These are phyloP conservation scores for Phytopythium oedochilum DNA, from an alignment of 352 stramenopile species.

Conservation along the genomic window DNA sequence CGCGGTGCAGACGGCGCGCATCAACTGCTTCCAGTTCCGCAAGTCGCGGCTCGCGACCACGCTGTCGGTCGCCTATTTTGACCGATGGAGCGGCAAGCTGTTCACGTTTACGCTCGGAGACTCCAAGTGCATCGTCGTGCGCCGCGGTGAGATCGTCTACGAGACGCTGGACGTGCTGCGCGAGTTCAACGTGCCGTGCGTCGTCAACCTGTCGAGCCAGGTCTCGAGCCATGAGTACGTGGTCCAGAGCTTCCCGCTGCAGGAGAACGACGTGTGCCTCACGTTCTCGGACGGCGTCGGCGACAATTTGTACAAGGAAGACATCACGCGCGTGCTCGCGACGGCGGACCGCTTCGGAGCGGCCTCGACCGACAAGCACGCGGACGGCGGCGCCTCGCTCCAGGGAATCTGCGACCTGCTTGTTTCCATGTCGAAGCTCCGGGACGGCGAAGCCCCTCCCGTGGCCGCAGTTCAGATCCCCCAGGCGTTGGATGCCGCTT, in stretches of 20 bases:
- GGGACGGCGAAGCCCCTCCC: conserved; percentile 8
- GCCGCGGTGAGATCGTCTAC: conserved; percentile 44
- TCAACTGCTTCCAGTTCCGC: conserved; percentile 50
- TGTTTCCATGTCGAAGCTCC: conserved; percentile 36
- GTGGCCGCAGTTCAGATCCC: neutral
- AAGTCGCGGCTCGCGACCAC: conserved; percentile 66
- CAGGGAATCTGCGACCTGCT: conserved; percentile 52
- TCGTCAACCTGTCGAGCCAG: conserved; percentile 57
- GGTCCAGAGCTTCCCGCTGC: conserved; percentile 59
- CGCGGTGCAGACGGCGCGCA: conserved; percentile 47
- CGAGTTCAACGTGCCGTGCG: conserved; percentile 78
- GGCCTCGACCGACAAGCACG: neutral
- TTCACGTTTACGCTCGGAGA: conserved; percentile 73
- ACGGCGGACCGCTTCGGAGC: conserved; percentile 16
- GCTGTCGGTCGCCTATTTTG: conserved; percentile 68
- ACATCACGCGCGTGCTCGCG: conserved; percentile 30
- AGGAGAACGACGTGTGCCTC: conserved; percentile 50
- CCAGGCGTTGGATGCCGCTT: neutral
- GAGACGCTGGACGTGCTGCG: conserved; percentile 62
- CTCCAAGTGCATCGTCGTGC: conserved; percentile 66
- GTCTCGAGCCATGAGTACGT: conserved; percentile 54
- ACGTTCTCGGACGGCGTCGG: conserved; percentile 75
- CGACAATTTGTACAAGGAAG: conserved; percentile 81
- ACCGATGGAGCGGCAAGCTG: conserved; percentile 55
- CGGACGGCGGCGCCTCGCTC: conserved; percentile 8